A percentile compares a stretch with the other conserved stretches of the same genome.
These are phyloP conservation scores for Penicillium desertorum DNA, from an alignment of 495 filamentous ascomycete species.

Conservation along the genomic window DNA sequence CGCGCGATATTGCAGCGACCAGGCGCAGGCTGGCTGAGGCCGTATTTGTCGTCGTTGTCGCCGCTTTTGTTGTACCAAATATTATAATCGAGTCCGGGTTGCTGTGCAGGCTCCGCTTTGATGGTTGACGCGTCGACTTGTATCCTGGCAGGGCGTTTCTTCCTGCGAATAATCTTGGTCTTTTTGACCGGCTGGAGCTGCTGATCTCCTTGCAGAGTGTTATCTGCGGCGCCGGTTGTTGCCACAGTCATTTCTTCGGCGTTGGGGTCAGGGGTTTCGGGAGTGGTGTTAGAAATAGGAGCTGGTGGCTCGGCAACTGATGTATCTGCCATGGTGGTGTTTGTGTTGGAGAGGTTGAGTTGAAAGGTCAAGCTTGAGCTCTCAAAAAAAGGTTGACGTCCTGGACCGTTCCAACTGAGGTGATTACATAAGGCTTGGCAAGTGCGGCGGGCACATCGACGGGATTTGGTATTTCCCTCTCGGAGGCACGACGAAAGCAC, in stretches of 20 bases:
- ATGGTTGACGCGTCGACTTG: slow-evolving; percentile 84
- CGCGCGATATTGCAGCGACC: slow-evolving; percentile 76
- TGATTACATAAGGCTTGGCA: slow-evolving; percentile 29
- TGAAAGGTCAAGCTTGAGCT: slow-evolving; percentile 14
- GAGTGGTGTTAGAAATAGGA: slow-evolving; percentile 8
- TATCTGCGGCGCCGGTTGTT: slow-evolving; percentile 23
- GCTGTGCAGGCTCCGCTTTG: slow-evolving; percentile 76
- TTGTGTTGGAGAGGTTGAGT: neutral
- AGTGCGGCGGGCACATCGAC: slow-evolving; percentile 4
- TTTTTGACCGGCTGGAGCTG: slow-evolving; percentile 39
- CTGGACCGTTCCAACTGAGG: neutral
- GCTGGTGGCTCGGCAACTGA: slow-evolving; percentile 22
- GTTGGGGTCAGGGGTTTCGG: slow-evolving; percentile 7
- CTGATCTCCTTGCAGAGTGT: slow-evolving; percentile 20
- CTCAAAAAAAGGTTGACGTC: slow-evolving; percentile 8
- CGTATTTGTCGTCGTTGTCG: slow-evolving; percentile 84
- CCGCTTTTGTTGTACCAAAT: slow-evolving; percentile 70
- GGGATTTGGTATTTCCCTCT: slow-evolving; percentile 30
- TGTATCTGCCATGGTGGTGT: slow-evolving; percentile 37
- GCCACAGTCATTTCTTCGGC: slow-evolving; percentile 27
- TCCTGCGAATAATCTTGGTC: slow-evolving; percentile 53
- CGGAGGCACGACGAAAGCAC: slow-evolving; percentile 7
- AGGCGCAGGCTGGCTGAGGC: slow-evolving; percentile 70
- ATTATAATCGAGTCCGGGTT: slow-evolving; percentile 92
- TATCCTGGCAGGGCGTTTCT: slow-evolving; percentile 55